A percentile compares a stretch with the other conserved stretches of the same genome.
Evolutionary conservation across 2,329 filamentous ascomycete genomes (phyloP).

Genomic region (Xylariaceae sp.): DNA sequence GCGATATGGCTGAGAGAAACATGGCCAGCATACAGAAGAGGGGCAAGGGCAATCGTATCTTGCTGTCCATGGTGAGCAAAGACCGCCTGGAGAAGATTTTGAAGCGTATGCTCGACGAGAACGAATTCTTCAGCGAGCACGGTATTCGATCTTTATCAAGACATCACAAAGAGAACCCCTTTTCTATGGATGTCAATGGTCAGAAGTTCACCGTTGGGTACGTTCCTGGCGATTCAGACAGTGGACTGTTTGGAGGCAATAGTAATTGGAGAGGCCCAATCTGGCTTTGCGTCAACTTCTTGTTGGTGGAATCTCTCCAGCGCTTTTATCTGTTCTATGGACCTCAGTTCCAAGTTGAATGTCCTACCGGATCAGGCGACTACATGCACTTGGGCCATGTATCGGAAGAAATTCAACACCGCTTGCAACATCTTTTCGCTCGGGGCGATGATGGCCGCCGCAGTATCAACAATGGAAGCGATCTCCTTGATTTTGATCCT

Average conservation of each 20-base stretch:
- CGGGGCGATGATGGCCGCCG: slow-evolving; percentile 80
- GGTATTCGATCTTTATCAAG: slow-evolving; percentile 92
- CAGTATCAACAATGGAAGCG: slow-evolving; percentile 80
- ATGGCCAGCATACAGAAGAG: slow-evolving; percentile 90
- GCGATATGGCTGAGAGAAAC: slow-evolving; percentile 85
- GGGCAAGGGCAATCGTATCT: slow-evolving; percentile 82
- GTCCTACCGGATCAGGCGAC: slow-evolving; percentile 87
- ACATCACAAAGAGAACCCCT: slow-evolving; percentile 83
- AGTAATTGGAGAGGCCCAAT: slow-evolving; percentile 97
- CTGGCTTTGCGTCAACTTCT: slow-evolving; percentile 94
- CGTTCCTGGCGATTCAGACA: slow-evolving; percentile 93
- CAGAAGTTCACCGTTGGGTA: slow-evolving; percentile 86
- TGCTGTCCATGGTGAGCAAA: slow-evolving; percentile 87
- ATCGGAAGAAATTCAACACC: slow-evolving; percentile 90
- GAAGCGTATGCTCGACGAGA: slow-evolving; percentile 86
- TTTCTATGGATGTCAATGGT: slow-evolving; percentile 92
- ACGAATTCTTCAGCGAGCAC: slow-evolving; percentile 86
- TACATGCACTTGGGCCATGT: slow-evolving; percentile 95
- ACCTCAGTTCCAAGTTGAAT: slow-evolving; percentile 82
- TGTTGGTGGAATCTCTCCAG: slow-evolving; percentile 90
- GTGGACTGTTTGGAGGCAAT: slow-evolving; percentile 91
- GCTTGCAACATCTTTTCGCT: slow-evolving; percentile 86
- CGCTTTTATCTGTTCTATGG: slow-evolving; percentile 97
- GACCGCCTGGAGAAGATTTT: slow-evolving; percentile 88
- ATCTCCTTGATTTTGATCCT: slow-evolving; percentile 84